phyloP scores from a whole-genome alignment of 306 rosid genomes.

The Pyrus pyrifolia region DNA sequence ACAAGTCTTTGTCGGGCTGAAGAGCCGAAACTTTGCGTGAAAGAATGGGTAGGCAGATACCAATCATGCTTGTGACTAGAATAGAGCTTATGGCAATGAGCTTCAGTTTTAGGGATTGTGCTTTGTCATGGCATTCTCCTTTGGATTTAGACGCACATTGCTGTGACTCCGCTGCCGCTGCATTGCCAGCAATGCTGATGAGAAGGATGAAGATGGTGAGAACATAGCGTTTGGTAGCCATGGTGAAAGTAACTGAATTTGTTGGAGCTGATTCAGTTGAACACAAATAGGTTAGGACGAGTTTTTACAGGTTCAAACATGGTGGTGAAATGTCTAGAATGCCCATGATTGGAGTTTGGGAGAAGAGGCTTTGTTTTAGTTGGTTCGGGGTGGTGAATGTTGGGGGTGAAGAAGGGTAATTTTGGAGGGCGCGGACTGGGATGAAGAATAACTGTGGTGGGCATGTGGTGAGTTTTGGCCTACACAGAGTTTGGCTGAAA shows the following conservation, averaged over 20 bases:
- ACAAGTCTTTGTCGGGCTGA: conserved; percentile 31
- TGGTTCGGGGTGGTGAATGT: background rate
- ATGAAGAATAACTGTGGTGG: background rate
- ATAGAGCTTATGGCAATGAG: conserved; percentile 44
- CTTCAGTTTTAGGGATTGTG: conserved; percentile 29
- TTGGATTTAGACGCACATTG: background rate
- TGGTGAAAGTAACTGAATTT: background rate
- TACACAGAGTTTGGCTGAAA: background rate
- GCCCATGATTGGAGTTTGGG: background rate
- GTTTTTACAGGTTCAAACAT: background rate
- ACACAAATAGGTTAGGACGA: background rate
- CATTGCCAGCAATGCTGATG: background rate
- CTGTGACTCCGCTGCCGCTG: background rate
- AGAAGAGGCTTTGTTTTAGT: background rate
- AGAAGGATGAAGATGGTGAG: background rate
- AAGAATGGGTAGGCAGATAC: conserved; percentile 35
- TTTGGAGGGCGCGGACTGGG: background rate
- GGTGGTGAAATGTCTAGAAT: background rate
- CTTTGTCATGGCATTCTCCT: conserved; percentile 33
- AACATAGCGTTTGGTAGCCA: conserved; percentile 8
- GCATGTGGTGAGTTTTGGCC: conserved; percentile 12
- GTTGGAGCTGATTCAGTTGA: background rate
- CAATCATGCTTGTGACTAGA: conserved; percentile 38
- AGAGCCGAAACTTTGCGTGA: conserved; percentile 34
- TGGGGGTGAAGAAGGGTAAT: background rate